Evolutionary conservation across 1,139 yeast genomes (phyloP).

Genomic region (Debaryomyces robertsiae): DNA sequence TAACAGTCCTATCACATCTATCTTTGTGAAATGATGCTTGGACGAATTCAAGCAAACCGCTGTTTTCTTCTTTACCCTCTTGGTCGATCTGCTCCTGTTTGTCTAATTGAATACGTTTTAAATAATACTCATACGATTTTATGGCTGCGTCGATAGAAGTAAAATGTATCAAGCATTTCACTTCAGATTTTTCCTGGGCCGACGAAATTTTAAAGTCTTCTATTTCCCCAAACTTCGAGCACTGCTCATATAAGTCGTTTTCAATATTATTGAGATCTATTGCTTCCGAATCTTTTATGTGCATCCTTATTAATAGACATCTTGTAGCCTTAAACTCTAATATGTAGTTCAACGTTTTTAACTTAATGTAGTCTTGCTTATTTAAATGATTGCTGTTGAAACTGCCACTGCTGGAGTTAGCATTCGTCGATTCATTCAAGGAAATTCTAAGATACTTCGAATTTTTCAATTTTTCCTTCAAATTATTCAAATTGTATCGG

Average conservation of each 20-base stretch:
- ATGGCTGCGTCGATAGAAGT: constrained; percentile 46
- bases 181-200: constrained; percentile 11
- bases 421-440: constrained; percentile 29
- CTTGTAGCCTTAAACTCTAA: constrained; percentile 46
- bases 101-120: constrained; percentile 28
- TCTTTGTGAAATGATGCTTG: constrained; percentile 34
- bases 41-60: constrained; percentile 21
- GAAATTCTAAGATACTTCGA: constrained; percentile 35
- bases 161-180: constrained; percentile 32
- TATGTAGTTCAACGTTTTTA: constrained; percentile 47
- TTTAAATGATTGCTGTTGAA: constrained; percentile 13
- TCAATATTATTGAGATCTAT: constrained; percentile 15
- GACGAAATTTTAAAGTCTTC: constrained; percentile 29
- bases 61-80: constrained; percentile 14
- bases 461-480: constrained; percentile 30
- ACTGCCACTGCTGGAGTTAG: constrained; percentile 9
- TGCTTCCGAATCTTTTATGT: constrained; percentile 10
- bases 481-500: constrained; percentile 25
- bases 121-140: constrained; percentile 37
- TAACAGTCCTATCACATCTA: constrained; percentile 36
- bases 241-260: constrained; percentile 24
- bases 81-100: constrained; percentile 23
- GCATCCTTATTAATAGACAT: constrained; percentile 27
- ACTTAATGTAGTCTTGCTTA: constrained; percentile 41
- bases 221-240: constrained; percentile 38